These are phyloP conservation scores for Pseudohalonectria lignicola DNA, from an alignment of 2,329 filamentous ascomycete genomes.

Conservation along the genomic window DNA sequence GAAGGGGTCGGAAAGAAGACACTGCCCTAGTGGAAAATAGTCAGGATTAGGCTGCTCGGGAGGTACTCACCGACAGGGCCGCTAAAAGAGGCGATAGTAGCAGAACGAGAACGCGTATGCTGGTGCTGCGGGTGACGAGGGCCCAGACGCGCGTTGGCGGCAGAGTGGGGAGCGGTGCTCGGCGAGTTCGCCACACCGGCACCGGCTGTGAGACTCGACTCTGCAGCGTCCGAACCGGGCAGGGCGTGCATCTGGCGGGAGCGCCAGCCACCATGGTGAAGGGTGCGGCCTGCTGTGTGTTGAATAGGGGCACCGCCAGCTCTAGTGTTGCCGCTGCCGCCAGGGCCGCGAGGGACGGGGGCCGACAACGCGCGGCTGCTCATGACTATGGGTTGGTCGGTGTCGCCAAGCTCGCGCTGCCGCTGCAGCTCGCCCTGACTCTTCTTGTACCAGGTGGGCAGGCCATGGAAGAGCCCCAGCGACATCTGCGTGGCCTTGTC, in stretches of 20 bases:
- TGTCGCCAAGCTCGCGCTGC: too few species aligned
- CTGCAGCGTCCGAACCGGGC: background rate
- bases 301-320: background rate
- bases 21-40: too few species aligned
- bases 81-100: background rate
- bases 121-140: background rate
- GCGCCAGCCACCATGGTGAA: background rate
- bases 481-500: conserved; percentile 53
- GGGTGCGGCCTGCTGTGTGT: background rate
- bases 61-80: conserved; percentile 2
- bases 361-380: conserved; percentile 1
- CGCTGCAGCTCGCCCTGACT: conserved; percentile 32
- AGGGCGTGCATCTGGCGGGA: background rate
- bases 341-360: too few species aligned
- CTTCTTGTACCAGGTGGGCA: conserved; percentile 51
- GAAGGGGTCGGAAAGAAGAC: too few species aligned
- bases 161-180: too few species aligned
- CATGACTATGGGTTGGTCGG: background rate
- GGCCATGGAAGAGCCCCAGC: conserved; percentile 59
- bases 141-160: background rate
- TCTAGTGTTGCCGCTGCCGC: background rate
- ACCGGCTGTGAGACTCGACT: background rate
- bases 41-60: background rate
- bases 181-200: too few species aligned
- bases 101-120: background rate